Base-by-base conservation (phyloP, 352 stramenopile genomes). In the Pythium coloratum region DNA sequence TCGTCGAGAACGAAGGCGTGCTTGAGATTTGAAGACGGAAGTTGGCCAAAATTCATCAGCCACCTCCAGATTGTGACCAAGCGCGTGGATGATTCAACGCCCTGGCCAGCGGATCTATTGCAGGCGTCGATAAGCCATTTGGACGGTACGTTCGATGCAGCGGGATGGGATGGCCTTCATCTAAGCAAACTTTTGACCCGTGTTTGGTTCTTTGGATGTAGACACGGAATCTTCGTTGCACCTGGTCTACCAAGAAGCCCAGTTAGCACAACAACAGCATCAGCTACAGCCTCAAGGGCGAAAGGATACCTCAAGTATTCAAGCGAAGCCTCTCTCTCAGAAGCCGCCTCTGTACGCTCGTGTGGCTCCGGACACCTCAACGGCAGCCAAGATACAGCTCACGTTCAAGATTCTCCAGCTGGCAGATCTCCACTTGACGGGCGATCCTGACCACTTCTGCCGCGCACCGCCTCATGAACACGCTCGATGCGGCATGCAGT, bases 351-450 rank as follows among this genome's bases (percentile, higher is more conserved):
- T 67, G 13, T 40, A 47, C 4, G 62, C 62, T 26, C 62, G 62
- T 7, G 6, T 51, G 32, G 28, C 40, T 5, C 6, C 32, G 2
- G 59, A 58, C 14, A n/a, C 32, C 4, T 2, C 44, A 12, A 44
- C 20, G 8, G 16, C 42, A 2, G 28, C 33, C 2, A 59, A 28
- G 2, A 3, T 24, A 14, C 44, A 55, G 10, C 76, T 86, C 16
- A 59, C 68, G 32, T 89, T 87, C 68, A 87, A 84, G 55, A 80
- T 89, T 30, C 55, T 89, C 12, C 81, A 89, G 53, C 57, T 88
- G 24, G 73, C 80, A 6, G 80, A 88, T 46, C 77, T 88, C 46
- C 80, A 88, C 64, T 72, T 85, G 59, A 78, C 78, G 2, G 81
- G 79, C 34, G 73, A 87, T 54, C 75, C 77, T 18, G 75, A 76